These are phyloP conservation scores for Ascochyta rabiei DNA, from an alignment of 2,329 filamentous ascomycete genomes.

Conservation along the genomic window DNA sequence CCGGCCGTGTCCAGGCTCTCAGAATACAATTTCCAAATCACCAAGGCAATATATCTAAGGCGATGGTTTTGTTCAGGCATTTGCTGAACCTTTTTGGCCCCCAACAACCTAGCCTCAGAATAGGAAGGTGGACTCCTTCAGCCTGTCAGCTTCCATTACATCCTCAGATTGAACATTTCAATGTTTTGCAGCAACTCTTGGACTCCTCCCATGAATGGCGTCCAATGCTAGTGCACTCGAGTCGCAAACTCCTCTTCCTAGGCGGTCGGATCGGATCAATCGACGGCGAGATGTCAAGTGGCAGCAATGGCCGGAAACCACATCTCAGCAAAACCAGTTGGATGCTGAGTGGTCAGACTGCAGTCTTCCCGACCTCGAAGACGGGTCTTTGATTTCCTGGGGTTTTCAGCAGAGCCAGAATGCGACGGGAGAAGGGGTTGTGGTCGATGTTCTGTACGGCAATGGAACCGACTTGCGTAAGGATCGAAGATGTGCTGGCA, in stretches of 20 bases:
- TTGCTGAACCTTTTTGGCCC: not conserved
- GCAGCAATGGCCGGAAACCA: conserved; percentile 1
- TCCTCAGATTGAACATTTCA: not conserved
- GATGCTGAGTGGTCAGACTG: not conserved
- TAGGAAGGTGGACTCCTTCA: not conserved
- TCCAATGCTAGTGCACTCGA: not conserved
- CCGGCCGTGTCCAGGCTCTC: too few relatives aligned
- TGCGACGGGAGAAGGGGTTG: not conserved
- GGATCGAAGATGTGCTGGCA: not conserved
- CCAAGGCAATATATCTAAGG: too few relatives aligned
- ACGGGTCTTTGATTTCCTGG: not conserved
- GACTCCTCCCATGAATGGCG: not conserved
- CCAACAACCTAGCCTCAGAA: conserved; percentile 3
- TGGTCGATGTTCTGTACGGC: not conserved
- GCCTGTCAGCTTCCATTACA: not conserved
- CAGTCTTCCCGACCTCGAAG: not conserved
- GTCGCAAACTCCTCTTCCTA: too few relatives aligned
- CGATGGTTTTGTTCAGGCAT: too few relatives aligned
- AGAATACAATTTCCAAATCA: too few relatives aligned
- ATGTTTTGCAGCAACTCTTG: too few relatives aligned
- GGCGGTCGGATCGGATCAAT: not conserved
- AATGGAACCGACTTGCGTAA: not conserved
- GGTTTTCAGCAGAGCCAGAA: not conserved
- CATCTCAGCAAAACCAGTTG: not conserved
- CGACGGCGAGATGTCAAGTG: not conserved